phyloP scores from a whole-genome alignment of 345 rosid species.

The Populus deltoides region DNA sequence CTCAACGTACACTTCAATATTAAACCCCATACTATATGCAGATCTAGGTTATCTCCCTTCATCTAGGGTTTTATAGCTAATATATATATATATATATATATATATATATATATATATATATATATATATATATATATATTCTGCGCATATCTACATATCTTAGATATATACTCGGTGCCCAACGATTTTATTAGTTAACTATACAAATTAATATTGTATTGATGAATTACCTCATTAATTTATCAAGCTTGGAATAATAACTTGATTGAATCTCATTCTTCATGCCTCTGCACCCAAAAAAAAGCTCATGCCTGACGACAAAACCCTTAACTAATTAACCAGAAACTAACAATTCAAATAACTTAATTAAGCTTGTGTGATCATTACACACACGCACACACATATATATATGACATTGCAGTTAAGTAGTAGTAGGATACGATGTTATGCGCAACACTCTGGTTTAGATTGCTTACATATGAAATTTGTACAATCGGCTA shows the following conservation, averaged over 20 bases:
- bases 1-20: constrained; percentile 16
- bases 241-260: background rate
- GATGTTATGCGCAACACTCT: too few species aligned
- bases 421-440: too few species aligned
- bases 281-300: background rate
- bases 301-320: too few species aligned
- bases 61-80: constrained; percentile 20
- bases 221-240: background rate
- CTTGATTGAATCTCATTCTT: background rate
- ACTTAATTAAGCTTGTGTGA: too few species aligned
- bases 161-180: background rate
- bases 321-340: too few species aligned
- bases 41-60: constrained; percentile 17
- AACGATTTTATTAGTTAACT: background rate
- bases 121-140: background rate
- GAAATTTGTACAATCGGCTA: too few species aligned
- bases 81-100: background rate
- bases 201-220: background rate
- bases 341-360: too few species aligned
- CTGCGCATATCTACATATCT: background rate
- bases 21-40: background rate
- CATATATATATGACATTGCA: too few species aligned
- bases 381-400: too few species aligned
- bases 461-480: too few species aligned
- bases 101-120: background rate